These are phyloP conservation scores for Ogataea glucozyma DNA, from an alignment of 805 yeast genomes.

Conservation along the genomic window DNA sequence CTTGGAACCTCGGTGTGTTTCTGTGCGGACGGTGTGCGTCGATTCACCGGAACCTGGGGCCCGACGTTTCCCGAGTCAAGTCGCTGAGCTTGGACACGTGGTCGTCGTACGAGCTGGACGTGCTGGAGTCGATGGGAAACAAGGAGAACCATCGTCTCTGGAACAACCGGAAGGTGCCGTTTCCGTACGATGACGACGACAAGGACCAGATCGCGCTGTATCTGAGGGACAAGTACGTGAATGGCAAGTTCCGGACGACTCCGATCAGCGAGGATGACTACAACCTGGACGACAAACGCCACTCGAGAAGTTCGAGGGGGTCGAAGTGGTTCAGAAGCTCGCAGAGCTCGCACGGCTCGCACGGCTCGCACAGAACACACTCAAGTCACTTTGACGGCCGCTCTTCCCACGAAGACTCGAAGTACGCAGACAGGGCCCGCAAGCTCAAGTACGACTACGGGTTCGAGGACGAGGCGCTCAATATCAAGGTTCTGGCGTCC, in stretches of 20 bases:
- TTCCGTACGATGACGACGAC: slow-evolving; percentile 76
- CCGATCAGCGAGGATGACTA: slow-evolving; percentile 38
- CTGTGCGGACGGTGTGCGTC: slow-evolving; percentile 87
- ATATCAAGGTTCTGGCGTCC: slow-evolving; percentile 61
- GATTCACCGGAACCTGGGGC: slow-evolving; percentile 66
- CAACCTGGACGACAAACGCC: slow-evolving; percentile 25
- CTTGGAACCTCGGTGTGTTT: slow-evolving; percentile 60
- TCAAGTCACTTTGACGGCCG: no score
- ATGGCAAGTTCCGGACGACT: slow-evolving; percentile 57
- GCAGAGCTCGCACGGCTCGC: slow-evolving; percentile 16
- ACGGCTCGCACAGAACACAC: slow-evolving; percentile 48
- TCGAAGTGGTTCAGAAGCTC: no score
- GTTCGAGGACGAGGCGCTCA: slow-evolving; percentile 53
- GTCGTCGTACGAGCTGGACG: slow-evolving; percentile 56
- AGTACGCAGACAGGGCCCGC: slow-evolving; percentile 51
- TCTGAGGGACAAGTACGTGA: slow-evolving; percentile 66
- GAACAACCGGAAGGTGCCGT: slow-evolving; percentile 69
- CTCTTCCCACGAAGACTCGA: slow-evolving; percentile 55
- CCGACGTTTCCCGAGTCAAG: slow-evolving; percentile 63
- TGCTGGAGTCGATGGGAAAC: slow-evolving; percentile 54
- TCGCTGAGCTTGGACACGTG: slow-evolving; percentile 74
- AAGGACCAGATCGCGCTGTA: slow-evolving; percentile 55
- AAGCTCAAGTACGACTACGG: slow-evolving; percentile 55
- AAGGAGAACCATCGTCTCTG: slow-evolving; percentile 57
- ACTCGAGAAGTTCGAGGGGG: no score